These are phyloP conservation scores for Boechera stricta DNA, from an alignment of 345 rosid species.

Conservation along the genomic window DNA sequence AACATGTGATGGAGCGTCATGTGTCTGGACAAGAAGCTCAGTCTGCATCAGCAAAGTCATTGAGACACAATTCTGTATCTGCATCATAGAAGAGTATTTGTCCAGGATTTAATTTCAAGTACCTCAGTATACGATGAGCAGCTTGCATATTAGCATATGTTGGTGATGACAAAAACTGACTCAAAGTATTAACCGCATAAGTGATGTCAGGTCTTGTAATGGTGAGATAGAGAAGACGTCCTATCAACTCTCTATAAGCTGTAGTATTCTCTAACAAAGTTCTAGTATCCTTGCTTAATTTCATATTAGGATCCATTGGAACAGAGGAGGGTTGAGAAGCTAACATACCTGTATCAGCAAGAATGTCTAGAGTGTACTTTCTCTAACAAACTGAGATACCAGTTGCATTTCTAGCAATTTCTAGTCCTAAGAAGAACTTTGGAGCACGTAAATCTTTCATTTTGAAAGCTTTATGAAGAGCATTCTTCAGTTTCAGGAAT, in stretches of 20 bases:
- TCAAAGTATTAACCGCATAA: neutral
- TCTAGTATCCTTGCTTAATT: neutral
- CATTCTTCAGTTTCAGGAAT: fast-evolving
- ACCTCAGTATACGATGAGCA: neutral
- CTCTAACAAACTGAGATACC: neutral
- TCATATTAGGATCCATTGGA: neutral
- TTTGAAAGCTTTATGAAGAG: neutral
- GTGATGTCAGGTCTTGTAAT: neutral
- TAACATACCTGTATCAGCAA: neutral
- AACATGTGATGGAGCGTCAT: neutral
- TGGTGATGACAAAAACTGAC: neutral
- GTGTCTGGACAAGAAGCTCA: neutral
- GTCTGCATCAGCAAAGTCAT: neutral
- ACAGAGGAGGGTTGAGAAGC: fast-evolving
- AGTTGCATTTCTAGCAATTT: neutral
- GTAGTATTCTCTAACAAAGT: neutral
- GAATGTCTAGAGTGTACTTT: neutral
- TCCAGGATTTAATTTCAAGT: neutral
- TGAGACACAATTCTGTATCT: fast-evolving
- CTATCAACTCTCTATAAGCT: neutral
- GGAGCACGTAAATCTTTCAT: neutral
- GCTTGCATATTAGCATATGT: neutral
- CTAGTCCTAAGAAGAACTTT: neutral
- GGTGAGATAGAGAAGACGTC: neutral
- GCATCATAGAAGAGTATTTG: neutral